Evolutionary conservation across 257 asterid species (phyloP).

Genomic region (Ocimum tenuiflorum): DNA sequence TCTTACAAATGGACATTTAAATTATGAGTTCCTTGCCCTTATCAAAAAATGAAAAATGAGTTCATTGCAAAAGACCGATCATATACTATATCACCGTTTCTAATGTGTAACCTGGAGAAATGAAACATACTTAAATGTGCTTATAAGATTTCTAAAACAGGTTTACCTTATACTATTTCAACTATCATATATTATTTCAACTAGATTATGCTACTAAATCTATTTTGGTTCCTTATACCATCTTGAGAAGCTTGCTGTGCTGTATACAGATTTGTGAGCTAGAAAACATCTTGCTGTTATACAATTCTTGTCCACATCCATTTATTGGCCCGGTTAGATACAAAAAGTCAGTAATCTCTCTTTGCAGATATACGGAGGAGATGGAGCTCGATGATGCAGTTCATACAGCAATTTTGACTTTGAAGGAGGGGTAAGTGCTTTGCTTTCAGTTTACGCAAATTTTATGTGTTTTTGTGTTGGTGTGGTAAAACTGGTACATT

Average conservation of each 20-base stretch:
- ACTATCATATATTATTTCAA: background rate
- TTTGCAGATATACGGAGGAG: constrained; percentile 84
- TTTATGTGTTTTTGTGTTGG: background rate
- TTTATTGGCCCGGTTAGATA: background rate
- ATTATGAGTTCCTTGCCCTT: background rate
- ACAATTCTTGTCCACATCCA: background rate
- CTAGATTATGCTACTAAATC: background rate
- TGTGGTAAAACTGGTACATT: background rate
- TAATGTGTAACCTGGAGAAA: background rate
- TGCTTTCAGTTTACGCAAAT: background rate
- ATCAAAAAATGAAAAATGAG: too few species aligned
- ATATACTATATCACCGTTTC: background rate
- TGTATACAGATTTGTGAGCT: background rate
- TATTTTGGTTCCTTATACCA: background rate
- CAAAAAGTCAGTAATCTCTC: background rate
- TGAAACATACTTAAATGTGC: background rate
- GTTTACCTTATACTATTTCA: background rate
- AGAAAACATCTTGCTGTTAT: background rate
- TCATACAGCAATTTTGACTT: constrained; percentile 94
- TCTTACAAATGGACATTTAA: background rate
- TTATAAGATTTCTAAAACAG: background rate
- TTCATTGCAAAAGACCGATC: background rate
- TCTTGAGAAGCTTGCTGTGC: background rate
- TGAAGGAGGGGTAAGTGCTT: constrained; percentile 87
- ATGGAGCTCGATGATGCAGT: constrained; percentile 99